Evolutionary conservation across 495 filamentous ascomycete genomes (phyloP), one percentile per base, ranked within the genome.

Genomic region (Podospora tetraspora): DNA sequence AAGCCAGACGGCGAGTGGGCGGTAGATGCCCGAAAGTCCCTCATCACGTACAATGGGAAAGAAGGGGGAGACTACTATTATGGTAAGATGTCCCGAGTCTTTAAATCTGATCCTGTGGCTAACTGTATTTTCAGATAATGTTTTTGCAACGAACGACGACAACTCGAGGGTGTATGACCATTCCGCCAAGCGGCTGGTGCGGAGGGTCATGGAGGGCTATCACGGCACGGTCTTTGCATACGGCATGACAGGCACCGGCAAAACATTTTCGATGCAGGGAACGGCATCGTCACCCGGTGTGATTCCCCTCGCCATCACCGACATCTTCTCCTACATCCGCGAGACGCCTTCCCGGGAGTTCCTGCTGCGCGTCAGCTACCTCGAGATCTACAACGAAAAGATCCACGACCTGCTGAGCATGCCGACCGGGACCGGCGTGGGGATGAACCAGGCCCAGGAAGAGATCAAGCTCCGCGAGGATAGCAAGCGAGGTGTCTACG

Each of bases 201-300:
- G 95, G 70, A 86, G 95, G 69, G 95, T 99, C 22, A 99, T 99
- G 95, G 94, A 99, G 82, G 95, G 95, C 32, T 99, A 98, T 73
- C 94, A 98, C 76, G 95, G 94, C 66, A 99, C 95, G 1, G 95
- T 99, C 19, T 99, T 99, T 74, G 95, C 95, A 22, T 99, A 99
- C 79, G 95, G 95, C 74, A 97, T 98, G 96, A 99, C 95, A 24
- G 95, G 95, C 57, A 99, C 95, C 3, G 95, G 95, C 58, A 99
- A 99, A 78, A 99, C 95, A 11, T 99, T 97, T 72, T 97, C 94
- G 59, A 99, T 99, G 95, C 95, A 99, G 79, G 95, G 95, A 68
- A 99, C 95, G 25, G 93, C 95, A 61, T 92, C 91, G 5, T 96
- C 91, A n/a, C 95, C 95, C 3, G 95, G 95, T 77, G 95, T 99